phyloP scores from a whole-genome alignment of 2,329 filamentous ascomycete species.

The Neonectria ditissima region DNA sequence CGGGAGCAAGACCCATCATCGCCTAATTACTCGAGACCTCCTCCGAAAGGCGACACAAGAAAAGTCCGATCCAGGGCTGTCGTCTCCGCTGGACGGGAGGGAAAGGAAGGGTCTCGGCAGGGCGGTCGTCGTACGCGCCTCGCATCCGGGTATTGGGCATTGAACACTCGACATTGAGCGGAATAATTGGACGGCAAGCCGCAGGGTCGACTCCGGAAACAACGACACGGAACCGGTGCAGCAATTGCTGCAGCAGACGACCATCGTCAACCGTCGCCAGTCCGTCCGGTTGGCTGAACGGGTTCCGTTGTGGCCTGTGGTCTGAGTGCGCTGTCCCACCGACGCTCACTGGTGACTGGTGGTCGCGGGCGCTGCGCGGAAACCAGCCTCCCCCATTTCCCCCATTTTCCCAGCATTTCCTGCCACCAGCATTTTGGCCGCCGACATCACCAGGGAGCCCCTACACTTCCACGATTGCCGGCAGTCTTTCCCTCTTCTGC shows the following conservation, averaged over 20 bases:
- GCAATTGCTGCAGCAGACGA: constrained; percentile 7
- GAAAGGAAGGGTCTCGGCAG: neutral
- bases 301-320: constrained; percentile 4
- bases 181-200: constrained; percentile 1
- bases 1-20: neutral
- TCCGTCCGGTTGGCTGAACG: constrained; percentile 14
- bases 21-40: neutral
- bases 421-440: constrained; percentile 50
- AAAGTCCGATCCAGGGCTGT: neutral
- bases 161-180: neutral
- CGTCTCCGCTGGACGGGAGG: neutral
- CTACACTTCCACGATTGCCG: constrained; percentile 27
- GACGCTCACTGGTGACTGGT: constrained; percentile 39
- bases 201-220: neutral
- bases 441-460: constrained; percentile 33
- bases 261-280: neutral
- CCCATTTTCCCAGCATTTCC: constrained; percentile 36
- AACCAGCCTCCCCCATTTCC: constrained; percentile 38
- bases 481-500: constrained; percentile 19
- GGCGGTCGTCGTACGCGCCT: neutral
- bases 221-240: constrained; percentile 15
- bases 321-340: constrained; percentile 24
- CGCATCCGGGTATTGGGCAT: neutral
- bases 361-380: constrained; percentile 36
- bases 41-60: constrained; percentile 2